Evolutionary conservation across 176 grass and related monocot genomes (phyloP), one percentile per base, ranked within the genome.

Genomic region (Eleusine coracana): DNA sequence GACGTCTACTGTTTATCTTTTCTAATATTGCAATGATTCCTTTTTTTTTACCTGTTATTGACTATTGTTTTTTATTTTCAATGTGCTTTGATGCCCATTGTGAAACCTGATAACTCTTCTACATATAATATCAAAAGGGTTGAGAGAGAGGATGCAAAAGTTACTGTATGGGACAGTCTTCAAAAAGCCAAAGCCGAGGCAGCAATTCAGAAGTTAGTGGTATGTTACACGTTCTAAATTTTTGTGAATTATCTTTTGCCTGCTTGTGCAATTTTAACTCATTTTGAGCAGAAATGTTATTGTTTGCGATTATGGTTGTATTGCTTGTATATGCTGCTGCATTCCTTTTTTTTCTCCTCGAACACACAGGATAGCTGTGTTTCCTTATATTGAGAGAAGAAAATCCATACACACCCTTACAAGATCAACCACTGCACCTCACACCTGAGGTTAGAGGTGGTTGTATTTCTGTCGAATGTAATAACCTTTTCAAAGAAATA

Each of bases 131-230:
- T 91, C 64, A 52, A 67, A 81, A 98, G 96, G 89, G 62, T 75
- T 81, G 89, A 93, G 77, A 93, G 74, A 70, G 91, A 96, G 71
- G 91, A 96, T 79, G 85, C 88, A 42, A 93, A 98, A 88, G 90
- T 93, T 76, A 87, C 89, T 59, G 96, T 80, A 68, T 98, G 96
- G 96, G 96, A 98, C 82, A 93, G 92, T 85, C 84, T 96, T 82
- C 93, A 98, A 80, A 96, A 98, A 31, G 85, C 86, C 76, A 90
- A 96, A 90, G 91, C 93, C 80, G 93, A 96, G 79, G 89, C 91
- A 66, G 88, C 93, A 68, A 98, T 96, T 86, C 84, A 94, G 65
- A 96, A 98, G 75, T 61, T 98, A 78, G 92, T 86, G 91, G 96
- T 98, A 86, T 83, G 72, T 90, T 44, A 49, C 70, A 87, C 8